Evolutionary conservation across 768 basidiomycete species (phyloP).

Genomic region (Psilocybe sp.): DNA sequence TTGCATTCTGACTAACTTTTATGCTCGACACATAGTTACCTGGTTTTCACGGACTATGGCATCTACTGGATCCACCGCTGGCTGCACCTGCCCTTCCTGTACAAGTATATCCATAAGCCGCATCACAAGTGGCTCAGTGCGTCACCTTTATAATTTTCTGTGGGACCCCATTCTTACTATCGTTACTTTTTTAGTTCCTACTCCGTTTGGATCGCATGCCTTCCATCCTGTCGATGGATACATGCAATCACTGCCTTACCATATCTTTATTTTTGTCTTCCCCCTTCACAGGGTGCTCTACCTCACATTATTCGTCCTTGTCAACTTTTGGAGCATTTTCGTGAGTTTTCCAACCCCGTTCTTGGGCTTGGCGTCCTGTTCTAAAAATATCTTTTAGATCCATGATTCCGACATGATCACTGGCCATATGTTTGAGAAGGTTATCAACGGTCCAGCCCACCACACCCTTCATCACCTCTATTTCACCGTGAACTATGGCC

Average conservation of each 20-base stretch:
- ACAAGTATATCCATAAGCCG: slow-evolving; percentile 93
- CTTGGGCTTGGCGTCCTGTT: background rate
- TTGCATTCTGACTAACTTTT: slow-evolving; percentile 7
- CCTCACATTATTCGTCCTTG: slow-evolving; percentile 82
- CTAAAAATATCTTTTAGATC: slow-evolving; percentile 50
- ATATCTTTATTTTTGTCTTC: slow-evolving; percentile 86
- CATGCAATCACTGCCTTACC: slow-evolving; percentile 91
- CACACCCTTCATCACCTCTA: slow-evolving; percentile 97
- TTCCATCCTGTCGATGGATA: slow-evolving; percentile 98
- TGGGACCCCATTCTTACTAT: slow-evolving; percentile 1
- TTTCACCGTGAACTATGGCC: slow-evolving; percentile 96
- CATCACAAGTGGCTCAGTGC: slow-evolving; percentile 98
- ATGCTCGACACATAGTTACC: slow-evolving; percentile 21
- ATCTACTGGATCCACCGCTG: slow-evolving; percentile 98
- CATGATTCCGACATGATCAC: slow-evolving; percentile 99
- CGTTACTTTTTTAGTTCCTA: slow-evolving; percentile 64
- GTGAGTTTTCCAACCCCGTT: slow-evolving; percentile 40
- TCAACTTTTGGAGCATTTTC: slow-evolving; percentile 94
- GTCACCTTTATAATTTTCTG: slow-evolving; percentile 28
- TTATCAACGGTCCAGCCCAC: slow-evolving; percentile 98
- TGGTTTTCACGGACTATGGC: slow-evolving; percentile 71
- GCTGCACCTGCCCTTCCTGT: slow-evolving; percentile 81
- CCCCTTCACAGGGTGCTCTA: slow-evolving; percentile 86
- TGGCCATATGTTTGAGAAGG: slow-evolving; percentile 78
- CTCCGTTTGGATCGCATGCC: slow-evolving; percentile 95